Percentiles rank a stretch among this genome's conserved stretches.
phyloP scores from a whole-genome alignment of 2,329 filamentous ascomycete species.

The Beauveria brongniartii region DNA sequence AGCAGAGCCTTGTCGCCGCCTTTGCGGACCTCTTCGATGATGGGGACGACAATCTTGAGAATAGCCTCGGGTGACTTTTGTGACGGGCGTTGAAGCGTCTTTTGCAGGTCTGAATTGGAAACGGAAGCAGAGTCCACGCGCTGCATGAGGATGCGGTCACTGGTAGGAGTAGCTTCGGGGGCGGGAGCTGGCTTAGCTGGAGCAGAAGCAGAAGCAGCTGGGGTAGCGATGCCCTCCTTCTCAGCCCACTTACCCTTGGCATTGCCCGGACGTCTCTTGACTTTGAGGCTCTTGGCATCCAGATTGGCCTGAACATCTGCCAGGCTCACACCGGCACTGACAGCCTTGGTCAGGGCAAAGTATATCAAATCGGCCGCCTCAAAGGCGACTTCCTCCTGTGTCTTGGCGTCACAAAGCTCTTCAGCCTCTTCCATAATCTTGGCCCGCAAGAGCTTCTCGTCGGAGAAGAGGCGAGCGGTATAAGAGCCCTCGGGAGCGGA shows the following conservation, averaged over 20 bases:
- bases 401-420: constrained; percentile 81
- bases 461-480: constrained; percentile 85
- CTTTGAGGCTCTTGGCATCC: constrained; percentile 90
- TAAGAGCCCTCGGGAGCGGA: constrained; percentile 87
- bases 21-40: constrained; percentile 77
- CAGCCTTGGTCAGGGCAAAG: constrained; percentile 86
- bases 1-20: constrained; percentile 83
- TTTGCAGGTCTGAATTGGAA: constrained; percentile 55
- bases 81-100: constrained; percentile 77
- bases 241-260: constrained; percentile 90
- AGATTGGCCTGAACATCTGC: constrained; percentile 88
- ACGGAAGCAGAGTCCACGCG: constrained; percentile 63
- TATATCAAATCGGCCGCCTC: constrained; percentile 95
- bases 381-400: constrained; percentile 77
- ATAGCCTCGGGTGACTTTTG: constrained; percentile 94
- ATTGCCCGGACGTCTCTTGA: constrained; percentile 86
- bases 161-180: constrained; percentile 23
- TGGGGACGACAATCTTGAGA: constrained; percentile 81
- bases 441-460: constrained; percentile 78
- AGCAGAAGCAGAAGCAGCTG: constrained; percentile 22
- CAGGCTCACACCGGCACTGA: constrained; percentile 74
- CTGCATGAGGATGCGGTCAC: constrained; percentile 69
- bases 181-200: constrained; percentile 27
- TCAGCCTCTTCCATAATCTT: constrained; percentile 99
- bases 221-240: constrained; percentile 60